A percentile compares a stretch with the other conserved stretches of the same genome.
Evolutionary conservation across 148 eudicot species (phyloP).

Genomic region (Linanthus parryae): DNA sequence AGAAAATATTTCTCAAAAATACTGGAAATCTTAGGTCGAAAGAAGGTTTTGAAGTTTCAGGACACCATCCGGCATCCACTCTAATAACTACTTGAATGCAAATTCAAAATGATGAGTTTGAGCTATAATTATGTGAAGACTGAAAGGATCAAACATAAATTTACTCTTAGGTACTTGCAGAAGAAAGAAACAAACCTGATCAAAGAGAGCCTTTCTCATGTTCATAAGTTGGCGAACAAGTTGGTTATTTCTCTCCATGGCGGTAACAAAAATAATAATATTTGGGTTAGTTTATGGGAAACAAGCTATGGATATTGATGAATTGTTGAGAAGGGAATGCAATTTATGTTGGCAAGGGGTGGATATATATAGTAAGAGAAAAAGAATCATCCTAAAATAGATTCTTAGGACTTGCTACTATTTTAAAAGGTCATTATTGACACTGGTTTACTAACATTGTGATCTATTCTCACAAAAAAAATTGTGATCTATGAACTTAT

Average conservation of each 20-base stretch:
- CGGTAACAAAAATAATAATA: slow-evolving; percentile 5
- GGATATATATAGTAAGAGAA: slow-evolving; percentile 5
- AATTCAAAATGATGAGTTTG: neutral
- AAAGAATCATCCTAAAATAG: neutral
- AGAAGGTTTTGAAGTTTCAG: no score
- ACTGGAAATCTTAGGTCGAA: no score
- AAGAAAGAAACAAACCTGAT: slow-evolving; percentile 51
- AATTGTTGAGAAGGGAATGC: slow-evolving; percentile 6
- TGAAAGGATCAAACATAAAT: neutral
- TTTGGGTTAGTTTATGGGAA: slow-evolving; percentile 2
- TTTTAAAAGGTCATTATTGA: no score
- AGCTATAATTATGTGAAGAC: neutral
- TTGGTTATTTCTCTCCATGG: slow-evolving; percentile 59
- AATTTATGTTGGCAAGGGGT: slow-evolving; percentile 8
- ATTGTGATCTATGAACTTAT: neutral
- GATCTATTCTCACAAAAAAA: neutral
- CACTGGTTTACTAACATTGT: neutral
- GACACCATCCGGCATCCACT: no score
- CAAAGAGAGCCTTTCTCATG: slow-evolving; percentile 82
- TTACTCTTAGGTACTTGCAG: neutral
- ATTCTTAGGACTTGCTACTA: no score
- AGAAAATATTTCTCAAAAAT: neutral
- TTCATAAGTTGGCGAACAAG: slow-evolving; percentile 66
- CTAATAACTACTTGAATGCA: no score
- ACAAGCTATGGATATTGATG: neutral